phyloP scores from a whole-genome alignment of 331 rosid genomes.

The Rosa hybrid region DNA sequence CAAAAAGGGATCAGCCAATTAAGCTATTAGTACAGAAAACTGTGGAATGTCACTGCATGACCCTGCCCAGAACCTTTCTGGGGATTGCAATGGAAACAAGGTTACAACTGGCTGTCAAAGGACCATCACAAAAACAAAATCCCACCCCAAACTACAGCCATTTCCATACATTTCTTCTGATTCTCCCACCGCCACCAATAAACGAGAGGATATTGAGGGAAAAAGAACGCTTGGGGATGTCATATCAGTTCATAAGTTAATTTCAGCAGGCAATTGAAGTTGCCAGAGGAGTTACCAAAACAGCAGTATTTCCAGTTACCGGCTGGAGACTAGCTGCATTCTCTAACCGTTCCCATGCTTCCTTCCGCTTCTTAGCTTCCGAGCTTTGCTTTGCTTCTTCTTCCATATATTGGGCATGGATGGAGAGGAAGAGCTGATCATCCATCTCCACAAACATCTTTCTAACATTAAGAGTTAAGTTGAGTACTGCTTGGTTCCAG shows the following conservation, averaged over 20 bases:
- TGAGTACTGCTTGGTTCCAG: constrained; percentile 89
- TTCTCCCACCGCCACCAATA: constrained; percentile 22
- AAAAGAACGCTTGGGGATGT: constrained; percentile 3
- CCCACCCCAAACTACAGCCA: constrained; percentile 32
- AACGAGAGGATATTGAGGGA: constrained; percentile 19
- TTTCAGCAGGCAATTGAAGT: constrained; percentile 45
- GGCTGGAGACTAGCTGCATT: constrained; percentile 72
- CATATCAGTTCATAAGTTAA: constrained; percentile 24
- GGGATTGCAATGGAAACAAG: constrained; percentile 13
- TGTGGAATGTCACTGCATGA: constrained; percentile 38
- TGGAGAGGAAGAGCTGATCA: constrained; percentile 70
- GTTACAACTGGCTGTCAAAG: constrained; percentile 32
- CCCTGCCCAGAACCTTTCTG: constrained; percentile 39
- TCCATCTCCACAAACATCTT: constrained; percentile 92
- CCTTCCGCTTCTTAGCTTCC: constrained; percentile 64
- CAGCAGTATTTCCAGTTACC: constrained; percentile 69
- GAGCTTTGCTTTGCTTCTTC: constrained; percentile 48
- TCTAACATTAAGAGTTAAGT: constrained; percentile 65
- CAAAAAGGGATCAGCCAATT: constrained; percentile 16
- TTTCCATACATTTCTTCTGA: constrained; percentile 18
- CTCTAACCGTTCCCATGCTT: constrained; percentile 80
- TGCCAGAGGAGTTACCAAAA: constrained; percentile 65
- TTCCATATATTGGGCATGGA: constrained; percentile 61
- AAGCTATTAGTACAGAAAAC: constrained; percentile 41
- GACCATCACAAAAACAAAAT: constrained; percentile 16